phyloP scores from a whole-genome alignment of 2,329 filamentous ascomycete species.

The Diplocarpon mali region DNA sequence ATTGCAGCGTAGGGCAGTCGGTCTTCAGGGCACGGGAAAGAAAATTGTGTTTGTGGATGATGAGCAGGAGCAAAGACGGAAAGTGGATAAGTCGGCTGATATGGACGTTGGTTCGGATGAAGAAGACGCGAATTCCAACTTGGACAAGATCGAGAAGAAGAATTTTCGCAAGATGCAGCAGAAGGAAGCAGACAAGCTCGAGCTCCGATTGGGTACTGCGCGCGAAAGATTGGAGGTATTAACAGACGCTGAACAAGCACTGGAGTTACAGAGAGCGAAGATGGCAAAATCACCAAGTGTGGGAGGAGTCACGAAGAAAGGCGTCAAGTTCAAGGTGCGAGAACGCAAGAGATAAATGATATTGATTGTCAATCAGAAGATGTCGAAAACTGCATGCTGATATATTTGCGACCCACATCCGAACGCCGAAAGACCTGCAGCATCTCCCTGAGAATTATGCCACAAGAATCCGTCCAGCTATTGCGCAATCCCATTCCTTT shows the following conservation, averaged over 20 bases:
- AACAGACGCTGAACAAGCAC: constrained; percentile 42
- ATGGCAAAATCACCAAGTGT: constrained; percentile 56
- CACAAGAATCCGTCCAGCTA: background rate
- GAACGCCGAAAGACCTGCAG: constrained; percentile 7
- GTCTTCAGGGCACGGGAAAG: constrained; percentile 24
- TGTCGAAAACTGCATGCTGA: constrained; percentile 22
- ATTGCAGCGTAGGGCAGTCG: constrained; percentile 43
- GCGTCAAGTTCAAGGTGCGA: constrained; percentile 51
- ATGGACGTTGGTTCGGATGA: constrained; percentile 18
- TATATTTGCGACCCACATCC: constrained; percentile 4
- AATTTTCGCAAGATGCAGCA: constrained; percentile 32
- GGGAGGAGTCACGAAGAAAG: constrained; percentile 46
- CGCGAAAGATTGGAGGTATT: constrained; percentile 44
- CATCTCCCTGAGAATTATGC: constrained; percentile 7
- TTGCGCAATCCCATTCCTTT: constrained; percentile 6
- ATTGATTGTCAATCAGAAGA: constrained; percentile 20
- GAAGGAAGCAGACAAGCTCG: constrained; percentile 39
- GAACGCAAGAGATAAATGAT: constrained; percentile 42
- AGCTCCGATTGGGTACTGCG: constrained; percentile 37
- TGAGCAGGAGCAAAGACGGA: constrained; percentile 20
- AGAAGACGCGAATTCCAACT: constrained; percentile 18
- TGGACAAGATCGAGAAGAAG: constrained; percentile 19
- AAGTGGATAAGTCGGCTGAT: constrained; percentile 17
- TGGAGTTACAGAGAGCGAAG: constrained; percentile 48
- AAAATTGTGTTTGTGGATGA: constrained; percentile 29